A percentile compares a stretch with the other conserved stretches of the same genome.
phyloP scores from a whole-genome alignment of 495 filamentous ascomycete genomes.

The Lentithecium fluviatile region DNA sequence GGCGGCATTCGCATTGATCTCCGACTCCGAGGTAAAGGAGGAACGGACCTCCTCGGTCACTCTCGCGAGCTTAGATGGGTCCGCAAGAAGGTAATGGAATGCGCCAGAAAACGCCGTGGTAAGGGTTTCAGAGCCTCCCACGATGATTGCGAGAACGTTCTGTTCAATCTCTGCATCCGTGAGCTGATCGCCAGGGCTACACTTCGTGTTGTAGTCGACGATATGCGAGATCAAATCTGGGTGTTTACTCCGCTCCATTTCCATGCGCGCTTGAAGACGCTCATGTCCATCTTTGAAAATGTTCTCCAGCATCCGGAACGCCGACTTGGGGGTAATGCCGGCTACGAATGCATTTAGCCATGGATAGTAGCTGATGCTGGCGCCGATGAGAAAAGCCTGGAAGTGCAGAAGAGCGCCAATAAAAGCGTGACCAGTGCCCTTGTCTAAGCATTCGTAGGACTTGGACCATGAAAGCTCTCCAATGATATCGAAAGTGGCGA shows the following conservation, averaged over 20 bases:
- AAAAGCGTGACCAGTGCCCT: slow-evolving; percentile 3
- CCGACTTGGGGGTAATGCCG: slow-evolving; percentile 20
- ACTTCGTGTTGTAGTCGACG: slow-evolving; percentile 1
- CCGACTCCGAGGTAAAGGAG: neutral
- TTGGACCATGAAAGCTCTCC: slow-evolving; percentile 17
- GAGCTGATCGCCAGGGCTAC: neutral
- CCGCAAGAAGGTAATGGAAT: slow-evolving; percentile 22
- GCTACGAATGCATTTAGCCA: slow-evolving; percentile 2
- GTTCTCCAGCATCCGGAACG: slow-evolving; percentile 10
- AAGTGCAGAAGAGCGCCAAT: slow-evolving; percentile 17
- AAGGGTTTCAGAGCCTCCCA: slow-evolving; percentile 22
- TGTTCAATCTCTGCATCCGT: slow-evolving; percentile 20
- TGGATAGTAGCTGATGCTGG: slow-evolving; percentile 12
- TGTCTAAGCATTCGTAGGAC: slow-evolving; percentile 18
- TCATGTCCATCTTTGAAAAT: slow-evolving; percentile 13
- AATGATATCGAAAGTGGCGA: slow-evolving; percentile 24
- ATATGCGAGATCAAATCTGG: slow-evolving; percentile 10
- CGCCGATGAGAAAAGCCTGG: slow-evolving; percentile 14
- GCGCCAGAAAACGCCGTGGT: slow-evolving; percentile 18
- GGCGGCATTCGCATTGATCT: slow-evolving; percentile 3
- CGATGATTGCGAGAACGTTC: slow-evolving; percentile 16
- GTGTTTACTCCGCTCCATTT: neutral
- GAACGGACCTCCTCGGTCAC: slow-evolving; percentile 13
- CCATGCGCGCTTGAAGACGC: neutral
- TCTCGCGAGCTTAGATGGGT: neutral